Conservation (phyloP, 2,329 filamentous ascomycete species). For the Colletotrichum plurivorum region DNA sequence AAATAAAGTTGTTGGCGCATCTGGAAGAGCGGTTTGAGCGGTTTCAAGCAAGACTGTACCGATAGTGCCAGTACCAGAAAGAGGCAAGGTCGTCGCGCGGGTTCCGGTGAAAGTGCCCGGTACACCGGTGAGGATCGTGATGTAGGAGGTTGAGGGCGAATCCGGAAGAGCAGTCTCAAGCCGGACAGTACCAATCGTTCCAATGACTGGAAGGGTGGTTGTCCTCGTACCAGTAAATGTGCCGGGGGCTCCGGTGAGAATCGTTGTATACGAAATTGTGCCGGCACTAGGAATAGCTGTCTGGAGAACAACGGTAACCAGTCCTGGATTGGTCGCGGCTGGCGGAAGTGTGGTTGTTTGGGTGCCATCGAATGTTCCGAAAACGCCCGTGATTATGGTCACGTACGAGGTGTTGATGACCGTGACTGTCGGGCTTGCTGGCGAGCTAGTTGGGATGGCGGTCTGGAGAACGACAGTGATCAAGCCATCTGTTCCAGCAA, state of each 20-base stretch:
- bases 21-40: slow-evolving; percentile 16
- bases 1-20: neutral
- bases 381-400: slow-evolving; percentile 25
- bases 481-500: neutral
- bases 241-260: slow-evolving; percentile 7
- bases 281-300: slow-evolving; percentile 21
- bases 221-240: slow-evolving; percentile 9
- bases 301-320: slow-evolving; percentile 27
- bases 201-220: neutral
- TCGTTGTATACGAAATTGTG: slow-evolving; percentile 12
- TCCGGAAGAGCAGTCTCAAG: neutral
- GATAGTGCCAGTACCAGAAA: slow-evolving; percentile 5
- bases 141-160: neutral
- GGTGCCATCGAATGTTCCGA: slow-evolving; percentile 22
- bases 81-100: neutral
- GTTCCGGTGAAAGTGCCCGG: slow-evolving; percentile 17
- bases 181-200: neutral
- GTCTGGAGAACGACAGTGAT: slow-evolving; percentile 5
- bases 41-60: slow-evolving; percentile 25
- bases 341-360: slow-evolving; percentile 25
- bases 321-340: slow-evolving; percentile 15
- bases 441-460: neutral
- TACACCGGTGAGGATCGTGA: neutral
- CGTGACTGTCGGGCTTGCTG: neutral
- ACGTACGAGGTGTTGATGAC: slow-evolving; percentile 19